Evolutionary conservation across 2,329 filamentous ascomycete genomes (phyloP).

Genomic region (Fusarium concolor): DNA sequence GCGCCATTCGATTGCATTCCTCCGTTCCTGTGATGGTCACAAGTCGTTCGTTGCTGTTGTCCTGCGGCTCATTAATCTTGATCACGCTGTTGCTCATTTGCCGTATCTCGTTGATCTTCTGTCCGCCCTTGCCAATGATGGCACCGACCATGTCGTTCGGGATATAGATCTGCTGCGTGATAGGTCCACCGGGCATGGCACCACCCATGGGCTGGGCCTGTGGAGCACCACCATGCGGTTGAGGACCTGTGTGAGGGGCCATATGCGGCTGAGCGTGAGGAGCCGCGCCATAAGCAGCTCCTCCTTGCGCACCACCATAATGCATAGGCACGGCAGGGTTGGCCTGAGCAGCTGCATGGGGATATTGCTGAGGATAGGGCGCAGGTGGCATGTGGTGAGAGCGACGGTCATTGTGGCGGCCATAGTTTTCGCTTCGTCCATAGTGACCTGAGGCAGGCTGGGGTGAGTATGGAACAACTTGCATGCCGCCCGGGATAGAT

Average conservation of each 20-base stretch:
- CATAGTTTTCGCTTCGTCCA: constrained; percentile 88
- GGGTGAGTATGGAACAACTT: constrained; percentile 97
- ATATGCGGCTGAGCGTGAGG: constrained; percentile 80
- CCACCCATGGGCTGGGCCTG: constrained; percentile 81
- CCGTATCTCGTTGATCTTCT: constrained; percentile 99
- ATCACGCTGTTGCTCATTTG: constrained; percentile 98
- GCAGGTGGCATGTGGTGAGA: constrained; percentile 81
- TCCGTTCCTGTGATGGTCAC: constrained; percentile 98
- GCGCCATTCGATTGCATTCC: constrained; percentile 99
- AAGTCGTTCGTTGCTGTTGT: constrained; percentile 97
- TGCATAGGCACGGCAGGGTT: constrained; percentile 76
- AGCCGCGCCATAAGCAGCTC: constrained; percentile 78
- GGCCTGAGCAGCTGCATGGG: constrained; percentile 69
- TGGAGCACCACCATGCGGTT: constrained; percentile 72
- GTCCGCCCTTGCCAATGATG: constrained; percentile 97
- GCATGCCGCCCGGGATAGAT: constrained; percentile 96
- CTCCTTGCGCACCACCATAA: constrained; percentile 80
- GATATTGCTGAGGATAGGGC: constrained; percentile 78
- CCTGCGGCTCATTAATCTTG: constrained; percentile 99
- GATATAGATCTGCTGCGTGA: constrained; percentile 99
- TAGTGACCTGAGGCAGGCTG: constrained; percentile 94
- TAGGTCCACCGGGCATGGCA: constrained; percentile 68
- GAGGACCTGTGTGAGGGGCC: constrained; percentile 67
- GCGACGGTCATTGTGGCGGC: constrained; percentile 77
- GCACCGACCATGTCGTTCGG: constrained; percentile 99